Percentiles rank a stretch among this genome's conserved stretches.
These are phyloP conservation scores for Apiospora hydei DNA, from an alignment of 2,329 filamentous ascomycete species.

Conservation along the genomic window DNA sequence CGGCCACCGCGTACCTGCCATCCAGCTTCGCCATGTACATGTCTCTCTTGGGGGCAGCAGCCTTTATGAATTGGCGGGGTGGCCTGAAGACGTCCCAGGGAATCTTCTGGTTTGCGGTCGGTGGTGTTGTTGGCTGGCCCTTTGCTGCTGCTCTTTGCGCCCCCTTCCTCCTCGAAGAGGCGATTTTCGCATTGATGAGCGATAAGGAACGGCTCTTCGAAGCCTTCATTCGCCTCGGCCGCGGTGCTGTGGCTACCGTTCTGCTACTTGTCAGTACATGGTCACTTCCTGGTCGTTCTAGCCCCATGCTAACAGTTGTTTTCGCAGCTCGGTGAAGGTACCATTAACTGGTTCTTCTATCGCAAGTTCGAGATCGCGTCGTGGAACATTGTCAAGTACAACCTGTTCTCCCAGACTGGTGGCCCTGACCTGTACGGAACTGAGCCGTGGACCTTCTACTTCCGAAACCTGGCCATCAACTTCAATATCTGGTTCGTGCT, in stretches of 20 bases:
- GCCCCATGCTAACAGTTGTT: neutral
- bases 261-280: constrained; percentile 69
- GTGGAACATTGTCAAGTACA: constrained; percentile 95
- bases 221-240: constrained; percentile 65
- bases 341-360: constrained; percentile 86
- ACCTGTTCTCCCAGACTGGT: constrained; percentile 82
- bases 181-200: constrained; percentile 62
- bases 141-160: constrained; percentile 84
- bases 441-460: constrained; percentile 96
- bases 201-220: constrained; percentile 67
- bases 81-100: constrained; percentile 82
- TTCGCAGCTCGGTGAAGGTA: constrained; percentile 69
- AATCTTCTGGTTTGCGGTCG: constrained; percentile 90
- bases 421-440: constrained; percentile 94
- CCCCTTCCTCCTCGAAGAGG: constrained; percentile 83
- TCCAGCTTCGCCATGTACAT: constrained; percentile 98
- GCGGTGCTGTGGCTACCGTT: constrained; percentile 72
- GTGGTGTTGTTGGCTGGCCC: constrained; percentile 90
- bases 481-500: constrained; percentile 95
- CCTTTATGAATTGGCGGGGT: constrained; percentile 89
- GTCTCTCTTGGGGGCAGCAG: constrained; percentile 82
- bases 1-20: constrained; percentile 84
- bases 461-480: constrained; percentile 89
- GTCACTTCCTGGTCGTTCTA: neutral
- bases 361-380: constrained; percentile 78